Base-by-base conservation (phyloP, 2,329 filamentous ascomycete genomes). In the Byssochlamys sp. region DNA sequence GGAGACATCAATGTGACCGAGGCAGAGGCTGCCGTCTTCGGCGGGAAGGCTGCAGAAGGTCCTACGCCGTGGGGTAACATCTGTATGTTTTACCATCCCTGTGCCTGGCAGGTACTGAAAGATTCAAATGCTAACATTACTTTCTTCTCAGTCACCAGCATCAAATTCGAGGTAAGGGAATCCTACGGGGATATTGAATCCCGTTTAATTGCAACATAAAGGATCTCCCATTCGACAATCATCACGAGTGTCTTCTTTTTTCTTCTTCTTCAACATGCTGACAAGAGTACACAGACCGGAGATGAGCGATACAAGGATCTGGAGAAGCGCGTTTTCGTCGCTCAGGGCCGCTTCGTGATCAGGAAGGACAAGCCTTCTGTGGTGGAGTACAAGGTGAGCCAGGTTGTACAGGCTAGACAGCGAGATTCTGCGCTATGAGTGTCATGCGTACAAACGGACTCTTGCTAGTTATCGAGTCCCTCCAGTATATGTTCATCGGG, bases 351-450 rank as follows among this genome's bases (percentile, higher is more conserved):
- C 9, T 76, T 78, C 63, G 63, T 66, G n/a, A 62, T 69, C 24
- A 67, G 73, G 59, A 65, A 68, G 59, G 74, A 67, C 19, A 69
- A 73, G 60, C 65, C 67, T 0, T 55, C 70, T 3, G 63, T 73
- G 33, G 74, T 76, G 19, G 74, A 77, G 62, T 77, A 77, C 59
- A 71, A 71, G 51, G 69, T 77, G 57, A 72, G 75, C 60, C 68
- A 72, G 64, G 71, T 75, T 52, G 55, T 67, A 53, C 60, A 65
- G 39, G 59, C 24, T 68, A 56, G 61, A 28, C 14, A 39, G 24
- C 19, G n/a, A 19, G 39, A n/a, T 45, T 7, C 3, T 9, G n/a
- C 39, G 14, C 10, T 56, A 54, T 35, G 28, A 26, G 26, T 29
- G 2, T 19, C 7, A 51, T 19, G 54, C 52, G 29, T 45, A 35